Percentiles rank a stretch among this genome's conserved stretches.
Evolutionary conservation across 192 early-diverging fungal species (phyloP).

Genomic region (Gigaspora rosea): DNA sequence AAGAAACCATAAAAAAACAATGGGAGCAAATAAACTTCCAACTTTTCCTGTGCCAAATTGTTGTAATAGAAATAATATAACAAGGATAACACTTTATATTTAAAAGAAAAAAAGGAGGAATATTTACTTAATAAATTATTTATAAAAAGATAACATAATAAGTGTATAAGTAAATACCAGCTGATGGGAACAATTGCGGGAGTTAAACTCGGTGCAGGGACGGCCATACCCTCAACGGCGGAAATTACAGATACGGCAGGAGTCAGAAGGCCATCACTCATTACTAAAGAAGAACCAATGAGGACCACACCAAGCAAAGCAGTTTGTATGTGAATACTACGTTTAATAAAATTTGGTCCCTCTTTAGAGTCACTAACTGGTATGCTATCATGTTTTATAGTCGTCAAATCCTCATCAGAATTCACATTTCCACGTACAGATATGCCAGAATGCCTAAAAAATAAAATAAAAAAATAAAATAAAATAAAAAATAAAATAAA

Average conservation of each 20-base stretch:
- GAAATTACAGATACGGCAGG: slow-evolving; percentile 24
- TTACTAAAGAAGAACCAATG: neutral
- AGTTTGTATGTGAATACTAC: neutral
- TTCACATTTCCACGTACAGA: neutral
- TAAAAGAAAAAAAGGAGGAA: neutral
- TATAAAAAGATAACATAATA: neutral
- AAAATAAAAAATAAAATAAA: too few species aligned
- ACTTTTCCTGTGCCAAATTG: slow-evolving; percentile 50
- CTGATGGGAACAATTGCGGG: neutral
- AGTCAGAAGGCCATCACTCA: slow-evolving; percentile 23
- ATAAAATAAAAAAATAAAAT: too few species aligned
- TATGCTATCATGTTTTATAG: neutral
- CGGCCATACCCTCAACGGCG: slow-evolving; percentile 15
- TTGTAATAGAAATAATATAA: slow-evolving; percentile 49
- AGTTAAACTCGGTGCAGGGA: neutral
- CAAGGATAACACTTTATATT: slow-evolving; percentile 34
- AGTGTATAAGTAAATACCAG: neutral
- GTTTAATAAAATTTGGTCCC: neutral
- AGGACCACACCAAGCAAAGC: neutral
- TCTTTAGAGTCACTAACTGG: neutral
- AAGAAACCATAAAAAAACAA: slow-evolving; percentile 53
- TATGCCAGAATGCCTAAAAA: slow-evolving; percentile 13
- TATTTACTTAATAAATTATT: neutral
- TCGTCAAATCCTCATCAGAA: slow-evolving; percentile 22
- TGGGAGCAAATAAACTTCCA: slow-evolving; percentile 44